These are phyloP conservation scores for Boletus barrowsii DNA, from an alignment of 768 basidiomycete genomes.

Conservation along the genomic window DNA sequence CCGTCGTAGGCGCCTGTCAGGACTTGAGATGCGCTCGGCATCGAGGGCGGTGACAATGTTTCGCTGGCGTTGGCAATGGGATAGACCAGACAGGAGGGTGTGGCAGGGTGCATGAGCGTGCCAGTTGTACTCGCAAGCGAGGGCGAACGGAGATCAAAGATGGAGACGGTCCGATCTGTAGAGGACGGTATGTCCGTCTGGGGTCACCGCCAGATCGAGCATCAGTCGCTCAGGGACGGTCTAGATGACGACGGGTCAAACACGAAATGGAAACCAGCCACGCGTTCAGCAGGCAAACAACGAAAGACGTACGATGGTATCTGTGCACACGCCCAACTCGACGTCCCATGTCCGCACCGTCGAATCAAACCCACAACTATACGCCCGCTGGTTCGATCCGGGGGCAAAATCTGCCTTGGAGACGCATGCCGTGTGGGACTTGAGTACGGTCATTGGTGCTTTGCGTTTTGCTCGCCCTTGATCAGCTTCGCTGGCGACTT, in stretches of 20 bases:
- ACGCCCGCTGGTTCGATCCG: constrained; percentile 43
- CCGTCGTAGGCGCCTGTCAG: constrained; percentile 79
- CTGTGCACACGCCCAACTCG: constrained; percentile 66
- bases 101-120: constrained; percentile 58
- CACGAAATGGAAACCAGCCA: background rate
- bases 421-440: constrained; percentile 81
- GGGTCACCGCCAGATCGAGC: constrained; percentile 53
- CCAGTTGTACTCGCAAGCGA: constrained; percentile 36
- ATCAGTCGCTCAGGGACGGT: constrained; percentile 72
- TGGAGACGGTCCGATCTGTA: constrained; percentile 68
- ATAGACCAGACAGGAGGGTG: constrained; percentile 58
- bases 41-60: background rate
- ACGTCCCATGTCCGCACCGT: constrained; percentile 88
- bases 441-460: constrained; percentile 69
- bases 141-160: constrained; percentile 63
- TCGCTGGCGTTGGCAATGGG: constrained; percentile 10
- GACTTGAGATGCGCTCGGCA: constrained; percentile 42
- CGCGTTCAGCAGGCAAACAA: background rate
- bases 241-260: constrained; percentile 32
- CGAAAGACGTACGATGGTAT: constrained; percentile 56
- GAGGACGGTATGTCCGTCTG: constrained; percentile 51
- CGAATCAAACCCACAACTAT: constrained; percentile 87
- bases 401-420: constrained; percentile 64
- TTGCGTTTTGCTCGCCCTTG: constrained; percentile 46
- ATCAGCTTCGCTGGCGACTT: constrained; percentile 38